Evolutionary conservation across 192 early-diverging fungal genomes (phyloP).

Genomic region (Backusella luteola): DNA sequence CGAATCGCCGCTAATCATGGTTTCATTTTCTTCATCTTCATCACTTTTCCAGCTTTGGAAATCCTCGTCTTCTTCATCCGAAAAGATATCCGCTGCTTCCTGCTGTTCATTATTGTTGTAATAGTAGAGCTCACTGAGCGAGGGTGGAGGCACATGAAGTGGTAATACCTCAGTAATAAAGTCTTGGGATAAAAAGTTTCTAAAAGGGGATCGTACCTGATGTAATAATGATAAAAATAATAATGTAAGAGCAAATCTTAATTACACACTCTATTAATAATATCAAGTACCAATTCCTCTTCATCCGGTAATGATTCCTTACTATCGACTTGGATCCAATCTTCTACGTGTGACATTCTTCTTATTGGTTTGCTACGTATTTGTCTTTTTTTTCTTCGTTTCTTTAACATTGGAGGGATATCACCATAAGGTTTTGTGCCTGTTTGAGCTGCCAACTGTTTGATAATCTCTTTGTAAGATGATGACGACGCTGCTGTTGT

Average conservation of each 20-base stretch:
- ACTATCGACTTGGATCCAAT: slow-evolving; percentile 35
- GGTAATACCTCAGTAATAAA: slow-evolving; percentile 35
- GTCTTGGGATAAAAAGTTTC: slow-evolving; percentile 35
- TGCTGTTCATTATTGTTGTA: background rate
- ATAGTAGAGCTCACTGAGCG: slow-evolving; percentile 26
- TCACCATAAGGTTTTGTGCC: slow-evolving; percentile 35
- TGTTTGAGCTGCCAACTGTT: slow-evolving; percentile 30
- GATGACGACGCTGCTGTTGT: background rate
- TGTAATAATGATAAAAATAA: too few relatives aligned
- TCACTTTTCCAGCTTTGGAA: slow-evolving; percentile 13
- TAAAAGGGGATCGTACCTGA: slow-evolving; percentile 26
- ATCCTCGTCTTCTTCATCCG: background rate
- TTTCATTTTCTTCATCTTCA: slow-evolving; percentile 6
- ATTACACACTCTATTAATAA: background rate
- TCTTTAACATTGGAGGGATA: slow-evolving; percentile 31
- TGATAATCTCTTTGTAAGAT: slow-evolving; percentile 36
- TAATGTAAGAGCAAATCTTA: background rate
- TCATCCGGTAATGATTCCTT: slow-evolving; percentile 39
- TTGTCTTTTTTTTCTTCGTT: slow-evolving; percentile 23
- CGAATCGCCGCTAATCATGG: background rate
- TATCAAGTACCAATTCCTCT: slow-evolving; percentile 34
- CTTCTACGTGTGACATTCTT: slow-evolving; percentile 41
- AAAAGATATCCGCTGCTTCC: background rate
- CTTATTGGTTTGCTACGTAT: slow-evolving; percentile 12
- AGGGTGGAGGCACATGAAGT: slow-evolving; percentile 36